These are phyloP conservation scores for Hibiscus mutabilis DNA, from an alignment of 345 rosid species.

Conservation along the genomic window DNA sequence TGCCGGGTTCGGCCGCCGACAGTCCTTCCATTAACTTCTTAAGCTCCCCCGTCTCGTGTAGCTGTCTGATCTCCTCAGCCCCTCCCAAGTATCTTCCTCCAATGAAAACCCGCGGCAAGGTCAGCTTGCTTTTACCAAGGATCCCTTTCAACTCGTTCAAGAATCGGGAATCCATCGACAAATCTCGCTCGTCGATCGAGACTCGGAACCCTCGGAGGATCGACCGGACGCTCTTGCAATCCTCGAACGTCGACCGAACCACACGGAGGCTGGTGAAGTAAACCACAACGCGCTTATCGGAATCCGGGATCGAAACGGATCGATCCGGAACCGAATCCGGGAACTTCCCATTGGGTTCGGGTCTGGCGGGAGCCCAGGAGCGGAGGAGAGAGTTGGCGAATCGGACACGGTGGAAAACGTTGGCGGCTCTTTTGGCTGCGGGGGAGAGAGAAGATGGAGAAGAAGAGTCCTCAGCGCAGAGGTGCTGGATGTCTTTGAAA, in stretches of 20 bases:
- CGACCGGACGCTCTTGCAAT: constrained; percentile 55
- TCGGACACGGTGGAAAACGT: constrained; percentile 57
- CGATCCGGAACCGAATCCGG: constrained; percentile 15
- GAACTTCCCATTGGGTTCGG: constrained; percentile 8
- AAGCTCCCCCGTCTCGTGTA: constrained; percentile 83
- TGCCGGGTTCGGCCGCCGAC: constrained; percentile 38
- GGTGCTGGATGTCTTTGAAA: constrained; percentile 64
- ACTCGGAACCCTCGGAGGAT: constrained; percentile 63
- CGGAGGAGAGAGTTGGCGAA: constrained; percentile 44
- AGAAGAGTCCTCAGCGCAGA: constrained; percentile 36
- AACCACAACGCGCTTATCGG: constrained; percentile 56
- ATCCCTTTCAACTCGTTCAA: constrained; percentile 40
- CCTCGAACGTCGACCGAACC: constrained; percentile 76
- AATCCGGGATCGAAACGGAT: constrained; percentile 33
- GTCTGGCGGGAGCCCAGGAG: constrained; percentile 28
- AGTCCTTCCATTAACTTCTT: constrained; percentile 65
- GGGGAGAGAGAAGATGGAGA: constrained; percentile 15
- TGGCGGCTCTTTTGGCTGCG: constrained; percentile 23
- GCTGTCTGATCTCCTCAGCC: constrained; percentile 65
- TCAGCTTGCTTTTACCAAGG: constrained; percentile 24
- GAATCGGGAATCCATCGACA: constrained; percentile 74
- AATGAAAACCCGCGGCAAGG: constrained; percentile 71
- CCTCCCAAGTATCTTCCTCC: constrained; percentile 85
- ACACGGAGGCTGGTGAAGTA: constrained; percentile 81
- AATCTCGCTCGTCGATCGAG: constrained; percentile 74